Evolutionary conservation across 257 asterid genomes (phyloP).

Genomic region (Solanum chiquidenum): DNA sequence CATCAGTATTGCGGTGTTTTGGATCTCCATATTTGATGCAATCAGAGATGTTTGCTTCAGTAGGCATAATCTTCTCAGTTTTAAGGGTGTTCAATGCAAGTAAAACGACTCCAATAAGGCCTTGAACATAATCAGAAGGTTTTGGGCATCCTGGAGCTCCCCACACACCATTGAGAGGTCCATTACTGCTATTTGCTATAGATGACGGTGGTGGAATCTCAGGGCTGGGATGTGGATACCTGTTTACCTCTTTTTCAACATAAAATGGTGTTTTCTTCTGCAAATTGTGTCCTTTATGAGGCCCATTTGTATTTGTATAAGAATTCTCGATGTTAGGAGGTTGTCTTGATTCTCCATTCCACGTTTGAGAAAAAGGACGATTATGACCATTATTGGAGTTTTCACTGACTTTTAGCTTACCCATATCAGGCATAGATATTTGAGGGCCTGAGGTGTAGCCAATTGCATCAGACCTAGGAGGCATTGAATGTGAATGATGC

Average conservation of each 20-base stretch:
- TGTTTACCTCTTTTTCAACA: slow-evolving; percentile 30
- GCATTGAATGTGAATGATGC: slow-evolving; percentile 10
- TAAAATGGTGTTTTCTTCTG: slow-evolving; percentile 26
- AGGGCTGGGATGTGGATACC: slow-evolving; percentile 29
- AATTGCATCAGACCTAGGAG: slow-evolving; percentile 18
- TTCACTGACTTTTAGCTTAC: slow-evolving; percentile 22
- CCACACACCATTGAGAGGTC: slow-evolving; percentile 37
- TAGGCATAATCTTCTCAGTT: slow-evolving; percentile 76
- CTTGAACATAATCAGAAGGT: slow-evolving; percentile 66
- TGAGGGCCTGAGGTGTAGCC: slow-evolving; percentile 19
- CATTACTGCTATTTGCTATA: slow-evolving; percentile 19
- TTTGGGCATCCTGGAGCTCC: slow-evolving; percentile 63
- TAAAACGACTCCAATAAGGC: slow-evolving; percentile 66
- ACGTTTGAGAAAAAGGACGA: slow-evolving; percentile 13
- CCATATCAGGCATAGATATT: slow-evolving; percentile 20
- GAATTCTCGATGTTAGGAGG: slow-evolving; percentile 26
- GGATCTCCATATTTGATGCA: slow-evolving; percentile 68
- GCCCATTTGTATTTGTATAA: slow-evolving; percentile 15
- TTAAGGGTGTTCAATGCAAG: slow-evolving; percentile 78
- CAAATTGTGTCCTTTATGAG: slow-evolving; percentile 38
- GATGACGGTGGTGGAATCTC: slow-evolving; percentile 32
- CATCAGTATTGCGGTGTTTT: slow-evolving; percentile 64
- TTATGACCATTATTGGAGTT: slow-evolving; percentile 15
- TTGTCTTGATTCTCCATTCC: slow-evolving; percentile 50
- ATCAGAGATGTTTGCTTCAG: slow-evolving; percentile 65